These are phyloP conservation scores for Neurospora sp. DNA, from an alignment of 2,329 filamentous ascomycete species.

Conservation along the genomic window DNA sequence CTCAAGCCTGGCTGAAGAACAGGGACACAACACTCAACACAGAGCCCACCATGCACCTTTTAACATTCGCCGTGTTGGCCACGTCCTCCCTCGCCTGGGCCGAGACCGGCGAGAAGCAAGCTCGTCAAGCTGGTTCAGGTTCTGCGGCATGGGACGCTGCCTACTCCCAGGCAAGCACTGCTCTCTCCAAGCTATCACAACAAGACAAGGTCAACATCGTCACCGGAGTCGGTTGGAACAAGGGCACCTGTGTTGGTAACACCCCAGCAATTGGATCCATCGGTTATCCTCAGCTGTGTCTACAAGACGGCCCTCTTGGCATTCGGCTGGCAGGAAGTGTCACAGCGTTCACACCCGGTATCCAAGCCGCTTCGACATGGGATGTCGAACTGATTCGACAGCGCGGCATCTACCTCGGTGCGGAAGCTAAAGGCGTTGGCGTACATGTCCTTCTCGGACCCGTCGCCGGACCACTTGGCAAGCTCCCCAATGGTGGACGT, in stretches of 20 bases:
- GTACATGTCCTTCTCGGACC: constrained; percentile 69
- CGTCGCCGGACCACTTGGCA: constrained; percentile 64
- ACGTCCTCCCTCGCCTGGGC: constrained; percentile 10
- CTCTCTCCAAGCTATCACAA: constrained; percentile 60
- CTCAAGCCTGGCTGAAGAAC: background rate
- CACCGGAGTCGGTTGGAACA: constrained; percentile 66
- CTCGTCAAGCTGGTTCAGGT: constrained; percentile 9
- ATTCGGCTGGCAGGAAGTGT: constrained; percentile 60
- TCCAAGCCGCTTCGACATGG: constrained; percentile 73
- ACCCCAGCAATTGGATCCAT: constrained; percentile 44
- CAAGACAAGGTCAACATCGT: constrained; percentile 72
- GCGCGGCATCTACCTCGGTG: constrained; percentile 57
- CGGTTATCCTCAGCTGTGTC: constrained; percentile 61
- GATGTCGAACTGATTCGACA: constrained; percentile 63
- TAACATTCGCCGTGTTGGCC: constrained; percentile 11
- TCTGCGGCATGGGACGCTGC: constrained; percentile 50
- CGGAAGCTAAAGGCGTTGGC: constrained; percentile 60
- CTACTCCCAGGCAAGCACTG: constrained; percentile 56
- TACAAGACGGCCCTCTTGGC: constrained; percentile 74
- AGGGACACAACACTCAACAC: background rate
- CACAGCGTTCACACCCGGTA: constrained; percentile 70
- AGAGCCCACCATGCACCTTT: constrained; percentile 8
- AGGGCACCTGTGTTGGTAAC: constrained; percentile 59
- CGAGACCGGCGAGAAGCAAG: constrained; percentile 6
- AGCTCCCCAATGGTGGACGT: constrained; percentile 61